Conservation (phyloP, 768 basidiomycete species). For the Boletus tylopilopsis region DNA sequence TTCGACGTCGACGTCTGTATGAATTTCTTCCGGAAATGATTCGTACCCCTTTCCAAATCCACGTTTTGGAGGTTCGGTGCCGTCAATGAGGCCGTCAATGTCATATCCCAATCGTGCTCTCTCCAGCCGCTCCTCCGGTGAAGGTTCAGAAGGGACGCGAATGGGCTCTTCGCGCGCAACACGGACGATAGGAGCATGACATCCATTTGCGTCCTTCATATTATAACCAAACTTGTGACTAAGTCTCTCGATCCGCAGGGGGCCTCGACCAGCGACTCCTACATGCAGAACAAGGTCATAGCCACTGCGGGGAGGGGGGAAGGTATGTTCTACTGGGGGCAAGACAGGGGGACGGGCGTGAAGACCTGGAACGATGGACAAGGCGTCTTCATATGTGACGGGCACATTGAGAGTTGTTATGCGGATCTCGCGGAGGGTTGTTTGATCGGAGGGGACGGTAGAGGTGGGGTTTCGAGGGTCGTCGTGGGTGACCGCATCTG, state of each 20-base stretch:
- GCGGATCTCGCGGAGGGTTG: slow-evolving; percentile 43
- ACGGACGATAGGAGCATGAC: slow-evolving; percentile 46
- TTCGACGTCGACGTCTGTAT: slow-evolving; percentile 35
- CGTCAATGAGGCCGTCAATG: slow-evolving; percentile 24
- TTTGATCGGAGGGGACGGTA: slow-evolving; percentile 4
- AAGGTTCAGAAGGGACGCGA: slow-evolving; percentile 19
- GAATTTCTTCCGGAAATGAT: slow-evolving; percentile 33
- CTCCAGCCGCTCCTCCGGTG: slow-evolving; percentile 28
- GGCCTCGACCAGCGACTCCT: slow-evolving; percentile 62
- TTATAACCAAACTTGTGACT: slow-evolving; percentile 67
- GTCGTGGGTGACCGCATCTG: slow-evolving; percentile 16
- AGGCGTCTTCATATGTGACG: slow-evolving; percentile 55
- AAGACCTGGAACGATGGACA: slow-evolving; percentile 51
- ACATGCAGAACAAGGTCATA: slow-evolving; percentile 73
- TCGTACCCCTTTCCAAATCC: slow-evolving; percentile 38
- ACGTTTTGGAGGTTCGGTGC: slow-evolving; percentile 30
- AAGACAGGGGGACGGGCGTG: slow-evolving; percentile 56
- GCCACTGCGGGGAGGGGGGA: slow-evolving; percentile 41
- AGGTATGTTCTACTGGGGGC: slow-evolving; percentile 38
- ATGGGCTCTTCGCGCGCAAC: slow-evolving; percentile 24
- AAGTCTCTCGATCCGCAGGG: slow-evolving; percentile 59
- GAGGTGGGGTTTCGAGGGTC: slow-evolving; percentile 10
- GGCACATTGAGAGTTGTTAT: slow-evolving; percentile 59
- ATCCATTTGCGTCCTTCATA: slow-evolving; percentile 61
- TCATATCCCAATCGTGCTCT: slow-evolving; percentile 28